Evolutionary conservation across 148 eudicot species (phyloP).

Genomic region (Spergularia bocconei): DNA sequence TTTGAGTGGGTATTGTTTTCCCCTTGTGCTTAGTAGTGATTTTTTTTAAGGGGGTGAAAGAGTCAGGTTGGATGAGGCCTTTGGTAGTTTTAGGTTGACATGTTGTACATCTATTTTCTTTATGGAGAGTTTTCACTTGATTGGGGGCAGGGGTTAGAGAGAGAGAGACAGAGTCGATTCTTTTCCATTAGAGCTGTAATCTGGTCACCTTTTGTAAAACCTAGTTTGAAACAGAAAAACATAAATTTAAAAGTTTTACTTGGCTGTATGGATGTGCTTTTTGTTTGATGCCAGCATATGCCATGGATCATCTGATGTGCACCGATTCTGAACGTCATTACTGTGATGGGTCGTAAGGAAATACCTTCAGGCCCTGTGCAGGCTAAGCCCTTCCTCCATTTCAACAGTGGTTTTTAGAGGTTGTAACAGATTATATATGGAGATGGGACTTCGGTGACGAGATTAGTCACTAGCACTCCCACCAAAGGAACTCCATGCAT

Average conservation of each 20-base stretch:
- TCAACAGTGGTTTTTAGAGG: too few species aligned
- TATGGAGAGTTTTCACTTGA: not conserved
- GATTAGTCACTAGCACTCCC: too few species aligned
- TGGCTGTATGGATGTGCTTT: not conserved
- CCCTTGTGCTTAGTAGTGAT: not conserved
- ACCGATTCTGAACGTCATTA: not conserved
- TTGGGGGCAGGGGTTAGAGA: not conserved
- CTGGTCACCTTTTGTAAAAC: slow-evolving; percentile 20
- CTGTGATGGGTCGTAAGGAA: not conserved
- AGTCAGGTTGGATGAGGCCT: not conserved
- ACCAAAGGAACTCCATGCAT: too few species aligned
- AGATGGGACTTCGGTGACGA: too few species aligned
- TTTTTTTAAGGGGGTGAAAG: not conserved
- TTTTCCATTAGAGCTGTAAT: slow-evolving; percentile 21
- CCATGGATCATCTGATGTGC: not conserved
- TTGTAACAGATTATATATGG: too few species aligned
- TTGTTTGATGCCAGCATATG: not conserved
- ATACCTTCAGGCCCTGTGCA: not conserved
- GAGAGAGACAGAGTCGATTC: slow-evolving; percentile 1
- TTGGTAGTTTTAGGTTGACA: slow-evolving; percentile 11
- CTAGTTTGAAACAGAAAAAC: slow-evolving; percentile 17
- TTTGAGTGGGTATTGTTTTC: not conserved
- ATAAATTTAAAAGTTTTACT: slow-evolving; percentile 13
- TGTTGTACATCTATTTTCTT: slow-evolving; percentile 5
- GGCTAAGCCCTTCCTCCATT: not conserved